Conservation (phyloP, 2,329 filamentous ascomycete genomes). For the Pseudogymnoascus sp. region DNA sequence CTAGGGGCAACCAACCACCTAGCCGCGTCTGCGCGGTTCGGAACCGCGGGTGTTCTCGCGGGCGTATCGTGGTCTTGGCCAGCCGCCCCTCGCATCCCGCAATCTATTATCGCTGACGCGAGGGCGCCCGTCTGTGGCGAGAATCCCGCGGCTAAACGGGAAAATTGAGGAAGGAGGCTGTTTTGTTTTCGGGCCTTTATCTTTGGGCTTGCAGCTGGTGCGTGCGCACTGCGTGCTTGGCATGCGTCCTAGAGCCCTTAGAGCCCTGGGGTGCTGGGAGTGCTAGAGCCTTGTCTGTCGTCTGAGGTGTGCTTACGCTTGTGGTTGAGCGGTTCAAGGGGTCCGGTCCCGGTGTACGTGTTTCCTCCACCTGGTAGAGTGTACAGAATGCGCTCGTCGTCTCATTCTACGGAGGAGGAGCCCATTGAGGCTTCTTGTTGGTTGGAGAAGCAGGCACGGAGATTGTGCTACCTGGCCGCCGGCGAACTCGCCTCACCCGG, state of each 20-base stretch:
- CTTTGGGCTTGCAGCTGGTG: background rate
- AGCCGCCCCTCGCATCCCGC: background rate
- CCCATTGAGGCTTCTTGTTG: too few relatives aligned
- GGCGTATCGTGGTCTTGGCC: background rate
- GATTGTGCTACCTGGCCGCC: background rate
- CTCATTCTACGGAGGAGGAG: background rate
- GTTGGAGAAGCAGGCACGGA: too few relatives aligned
- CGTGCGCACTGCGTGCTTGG: background rate
- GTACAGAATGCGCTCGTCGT: background rate
- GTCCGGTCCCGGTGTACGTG: background rate
- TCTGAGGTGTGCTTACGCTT: background rate
- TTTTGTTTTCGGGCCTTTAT: constrained; percentile 4
- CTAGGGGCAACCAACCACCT: background rate
- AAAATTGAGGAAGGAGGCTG: background rate
- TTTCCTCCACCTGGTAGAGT: background rate
- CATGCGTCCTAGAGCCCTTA: background rate
- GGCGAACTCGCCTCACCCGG: background rate
- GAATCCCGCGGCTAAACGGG: constrained; percentile 2
- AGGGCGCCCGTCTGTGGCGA: background rate
- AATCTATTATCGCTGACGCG: constrained; percentile 1
- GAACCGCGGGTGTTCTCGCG: background rate
- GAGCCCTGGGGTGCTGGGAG: background rate
- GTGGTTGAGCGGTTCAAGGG: background rate
- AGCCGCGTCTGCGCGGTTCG: constrained; percentile 1
- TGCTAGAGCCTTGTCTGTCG: background rate